Percentiles rank a stretch among this genome's conserved stretches.
Conservation (phyloP, 495 filamentous ascomycete genomes). For the Trypethelium eluteriae region DNA sequence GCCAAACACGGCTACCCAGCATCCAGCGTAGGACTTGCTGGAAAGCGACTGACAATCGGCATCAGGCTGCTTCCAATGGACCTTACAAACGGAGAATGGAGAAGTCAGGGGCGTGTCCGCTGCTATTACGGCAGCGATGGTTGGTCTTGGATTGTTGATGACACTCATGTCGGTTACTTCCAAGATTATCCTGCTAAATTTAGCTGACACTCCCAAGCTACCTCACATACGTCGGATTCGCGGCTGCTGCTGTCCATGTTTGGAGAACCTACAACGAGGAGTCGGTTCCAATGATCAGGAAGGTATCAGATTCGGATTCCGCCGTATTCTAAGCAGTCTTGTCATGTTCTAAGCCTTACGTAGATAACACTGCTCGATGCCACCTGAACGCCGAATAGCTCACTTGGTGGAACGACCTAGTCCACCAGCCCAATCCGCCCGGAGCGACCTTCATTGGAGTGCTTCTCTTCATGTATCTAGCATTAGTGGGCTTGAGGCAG, state of each 20-base stretch:
- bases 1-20: neutral
- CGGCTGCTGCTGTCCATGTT: constrained; percentile 7
- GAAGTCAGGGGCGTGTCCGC: neutral
- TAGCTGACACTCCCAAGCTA: neutral
- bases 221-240: constrained; percentile 7
- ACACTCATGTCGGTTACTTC: neutral
- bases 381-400: neutral
- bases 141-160: constrained; percentile 10
- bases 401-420: neutral
- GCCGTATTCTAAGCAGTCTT: constrained; percentile 8
- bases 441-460: constrained; percentile 1
- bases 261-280: constrained; percentile 8
- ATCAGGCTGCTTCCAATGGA: constrained; percentile 9
- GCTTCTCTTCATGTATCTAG: constrained; percentile 9
- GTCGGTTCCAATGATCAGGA: constrained; percentile 11
- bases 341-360: constrained; percentile 2
- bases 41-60: neutral
- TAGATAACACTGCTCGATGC: constrained; percentile 12
- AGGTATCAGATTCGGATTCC: constrained; percentile 12
- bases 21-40: neutral
- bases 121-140: constrained; percentile 5
- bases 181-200: neutral
- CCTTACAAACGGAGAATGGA: neutral
- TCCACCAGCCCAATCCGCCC: neutral
- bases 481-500: neutral